phyloP scores from a whole-genome alignment of 208 protist genomes.

The Crithidia sp. region DNA sequence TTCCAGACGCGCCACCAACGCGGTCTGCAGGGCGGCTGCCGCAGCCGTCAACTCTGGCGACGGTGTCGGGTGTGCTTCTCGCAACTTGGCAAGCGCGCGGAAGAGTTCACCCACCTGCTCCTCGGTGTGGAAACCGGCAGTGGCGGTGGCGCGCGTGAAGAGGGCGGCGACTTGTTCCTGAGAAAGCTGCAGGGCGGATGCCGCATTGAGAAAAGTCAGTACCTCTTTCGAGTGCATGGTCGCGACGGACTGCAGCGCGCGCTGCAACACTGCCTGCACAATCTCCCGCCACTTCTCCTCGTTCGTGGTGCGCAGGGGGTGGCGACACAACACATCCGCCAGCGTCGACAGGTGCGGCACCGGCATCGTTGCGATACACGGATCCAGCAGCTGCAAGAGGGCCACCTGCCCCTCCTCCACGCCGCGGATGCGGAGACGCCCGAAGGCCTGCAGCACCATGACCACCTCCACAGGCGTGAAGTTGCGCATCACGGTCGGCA shows the following conservation, averaged over 20 bases:
- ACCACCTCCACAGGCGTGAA: slow-evolving; percentile 86
- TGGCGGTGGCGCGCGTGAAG: slow-evolving; percentile 53
- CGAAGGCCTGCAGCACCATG: slow-evolving; percentile 85
- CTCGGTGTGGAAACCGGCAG: slow-evolving; percentile 68
- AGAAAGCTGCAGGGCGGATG: slow-evolving; percentile 39
- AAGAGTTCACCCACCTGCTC: slow-evolving; percentile 69
- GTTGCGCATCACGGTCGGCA: slow-evolving; percentile 52
- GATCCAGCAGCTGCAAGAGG: slow-evolving; percentile 52
- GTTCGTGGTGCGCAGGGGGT: slow-evolving; percentile 42
- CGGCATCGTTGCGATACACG: slow-evolving; percentile 68
- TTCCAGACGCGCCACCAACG: slow-evolving; percentile 60
- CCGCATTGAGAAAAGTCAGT: slow-evolving; percentile 56
- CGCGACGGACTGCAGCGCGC: slow-evolving; percentile 43
- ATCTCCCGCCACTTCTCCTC: slow-evolving; percentile 46
- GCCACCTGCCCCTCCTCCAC: slow-evolving; percentile 47
- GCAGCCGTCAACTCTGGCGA: slow-evolving; percentile 38
- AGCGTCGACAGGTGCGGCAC: slow-evolving; percentile 76
- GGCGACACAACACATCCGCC: slow-evolving; percentile 44
- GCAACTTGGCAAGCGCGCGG: slow-evolving; percentile 32
- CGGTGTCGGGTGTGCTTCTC: slow-evolving; percentile 17
- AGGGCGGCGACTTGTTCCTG: slow-evolving; percentile 54
- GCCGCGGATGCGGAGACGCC: slow-evolving; percentile 46
- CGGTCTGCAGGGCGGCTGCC: slow-evolving; percentile 39
- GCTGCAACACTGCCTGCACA: slow-evolving; percentile 38
- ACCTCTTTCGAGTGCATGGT: slow-evolving; percentile 79